Base-by-base conservation (phyloP, 2,329 filamentous ascomycete species). In the Bertia moriformis region DNA sequence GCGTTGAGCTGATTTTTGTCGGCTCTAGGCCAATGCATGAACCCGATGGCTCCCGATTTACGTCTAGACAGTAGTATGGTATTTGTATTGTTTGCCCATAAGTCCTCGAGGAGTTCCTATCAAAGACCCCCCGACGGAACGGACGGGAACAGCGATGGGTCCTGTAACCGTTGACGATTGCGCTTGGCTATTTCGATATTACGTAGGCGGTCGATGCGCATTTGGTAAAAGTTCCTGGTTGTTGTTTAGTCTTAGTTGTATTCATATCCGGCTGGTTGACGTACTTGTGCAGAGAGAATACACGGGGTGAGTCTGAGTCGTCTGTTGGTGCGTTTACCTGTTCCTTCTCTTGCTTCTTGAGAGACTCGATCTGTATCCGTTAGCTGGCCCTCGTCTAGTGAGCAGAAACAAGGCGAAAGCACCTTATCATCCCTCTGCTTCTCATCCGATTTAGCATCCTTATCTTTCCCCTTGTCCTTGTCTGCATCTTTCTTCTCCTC, bases 281-380 rank as follows among this genome's bases (percentile, higher is more conserved):
- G 40, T 60, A 89, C 83, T 79, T 87, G 52, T 89, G 83, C 42
- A 95, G 65, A 46, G 82, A 74, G 60, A 91, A 98, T 2, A 93
- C 71, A 32, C 89, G 74, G 15, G 85, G 81, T 41, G 81, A 78
- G 43, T 83, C 76, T 41, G 81, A 78, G 43, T 83, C 76, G 43
- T 83, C 78, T 14, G 57, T 43, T 24, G 60, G 56, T 17, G 62
- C 47, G 22, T 55, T 48, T n/a, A n/a, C n/a, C n/a, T n/a, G n/a
- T n/a, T n/a, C n/a, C 24, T 51, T 50, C 24, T 57, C 51, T 15
- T 62, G 61, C 36, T 65, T 64, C 45, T 68, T 60, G 18, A 70
- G 55, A 22, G 63, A 58, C 46, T 65, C 60, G 47, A 65, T 62
- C 59, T 65, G 44, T 44, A 5, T 7, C 12, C 15, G 18, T n/a